Evolutionary conservation across 2,329 filamentous ascomycete species (phyloP).

Genomic region (Paecilomyces sp.): DNA sequence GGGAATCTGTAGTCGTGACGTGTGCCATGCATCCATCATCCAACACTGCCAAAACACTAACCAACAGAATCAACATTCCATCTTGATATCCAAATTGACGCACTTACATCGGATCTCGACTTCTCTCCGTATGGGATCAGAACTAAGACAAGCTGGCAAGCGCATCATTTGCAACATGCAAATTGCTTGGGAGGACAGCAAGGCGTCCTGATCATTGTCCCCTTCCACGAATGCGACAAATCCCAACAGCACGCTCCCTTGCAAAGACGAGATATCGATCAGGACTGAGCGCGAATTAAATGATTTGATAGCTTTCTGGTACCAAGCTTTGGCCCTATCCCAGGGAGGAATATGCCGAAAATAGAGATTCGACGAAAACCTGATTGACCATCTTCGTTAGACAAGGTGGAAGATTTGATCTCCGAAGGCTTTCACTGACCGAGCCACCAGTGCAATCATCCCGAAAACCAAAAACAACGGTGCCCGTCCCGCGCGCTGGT

Average conservation of each 20-base stretch:
- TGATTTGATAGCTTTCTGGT: not conserved
- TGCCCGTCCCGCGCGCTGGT: not conserved
- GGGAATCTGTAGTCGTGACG: not conserved
- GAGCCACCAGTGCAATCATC: not conserved
- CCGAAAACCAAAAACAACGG: not conserved
- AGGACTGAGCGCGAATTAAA: not conserved
- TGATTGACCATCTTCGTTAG: not conserved
- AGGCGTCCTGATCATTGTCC: not conserved
- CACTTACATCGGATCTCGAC: not conserved
- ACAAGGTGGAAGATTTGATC: not conserved
- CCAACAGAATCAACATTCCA: not conserved
- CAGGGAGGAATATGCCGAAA: not conserved
- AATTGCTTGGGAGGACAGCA: not conserved
- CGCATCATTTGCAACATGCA: not conserved
- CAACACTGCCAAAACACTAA: not conserved
- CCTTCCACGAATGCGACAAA: not conserved
- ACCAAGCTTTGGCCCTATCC: not conserved
- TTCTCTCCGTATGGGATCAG: not conserved
- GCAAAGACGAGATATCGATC: not conserved
- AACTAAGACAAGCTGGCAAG: not conserved
- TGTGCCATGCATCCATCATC: not conserved
- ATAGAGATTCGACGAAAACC: not conserved
- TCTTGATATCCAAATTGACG: not conserved
- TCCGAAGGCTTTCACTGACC: not conserved
- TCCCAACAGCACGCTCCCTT: not conserved